Conservation (phyloP, 2,329 filamentous ascomycete genomes). For the Apiospora phragmitis region DNA sequence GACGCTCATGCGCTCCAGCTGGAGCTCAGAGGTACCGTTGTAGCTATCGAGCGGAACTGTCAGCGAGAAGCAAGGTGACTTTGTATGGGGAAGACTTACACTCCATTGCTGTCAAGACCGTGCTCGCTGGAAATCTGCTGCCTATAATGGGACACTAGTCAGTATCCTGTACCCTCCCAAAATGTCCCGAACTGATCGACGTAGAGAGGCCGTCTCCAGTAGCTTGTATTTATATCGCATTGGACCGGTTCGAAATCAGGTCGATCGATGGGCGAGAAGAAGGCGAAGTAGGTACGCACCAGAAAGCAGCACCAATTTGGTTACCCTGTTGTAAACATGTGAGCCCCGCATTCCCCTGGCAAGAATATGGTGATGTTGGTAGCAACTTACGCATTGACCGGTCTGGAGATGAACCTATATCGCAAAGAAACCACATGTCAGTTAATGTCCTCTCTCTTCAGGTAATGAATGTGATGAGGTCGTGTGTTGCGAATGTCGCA, state of each 20-base stretch:
- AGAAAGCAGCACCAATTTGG: conserved; percentile 99
- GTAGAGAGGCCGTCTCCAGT: background rate
- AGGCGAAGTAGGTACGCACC: conserved; percentile 54
- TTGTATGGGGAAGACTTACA: conserved; percentile 60
- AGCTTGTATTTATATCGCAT: conserved; percentile 10
- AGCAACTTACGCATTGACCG: conserved; percentile 89
- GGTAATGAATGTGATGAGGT: conserved; percentile 10
- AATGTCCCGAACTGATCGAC: background rate
- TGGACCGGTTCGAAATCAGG: conserved; percentile 4
- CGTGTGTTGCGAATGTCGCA: background rate
- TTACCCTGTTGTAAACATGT: conserved; percentile 72
- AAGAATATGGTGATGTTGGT: conserved; percentile 25
- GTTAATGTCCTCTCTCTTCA: conserved; percentile 25
- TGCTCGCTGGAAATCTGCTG: conserved; percentile 88
- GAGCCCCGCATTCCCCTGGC: conserved; percentile 20
- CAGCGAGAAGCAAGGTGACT: conserved; percentile 6
- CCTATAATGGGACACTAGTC: conserved; percentile 46
- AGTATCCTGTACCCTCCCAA: conserved; percentile 29
- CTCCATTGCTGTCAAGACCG: conserved; percentile 94
- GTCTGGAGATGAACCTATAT: conserved; percentile 97
- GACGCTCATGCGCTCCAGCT: conserved; percentile 99
- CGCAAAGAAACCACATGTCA: conserved; percentile 52
- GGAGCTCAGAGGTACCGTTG: conserved; percentile 97
- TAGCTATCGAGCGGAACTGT: conserved; percentile 59
- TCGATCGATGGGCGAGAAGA: background rate